Evolutionary conservation across 306 rosid species (phyloP), one percentile per base, ranked within the genome.

Genomic region (Sindora glabra): DNA sequence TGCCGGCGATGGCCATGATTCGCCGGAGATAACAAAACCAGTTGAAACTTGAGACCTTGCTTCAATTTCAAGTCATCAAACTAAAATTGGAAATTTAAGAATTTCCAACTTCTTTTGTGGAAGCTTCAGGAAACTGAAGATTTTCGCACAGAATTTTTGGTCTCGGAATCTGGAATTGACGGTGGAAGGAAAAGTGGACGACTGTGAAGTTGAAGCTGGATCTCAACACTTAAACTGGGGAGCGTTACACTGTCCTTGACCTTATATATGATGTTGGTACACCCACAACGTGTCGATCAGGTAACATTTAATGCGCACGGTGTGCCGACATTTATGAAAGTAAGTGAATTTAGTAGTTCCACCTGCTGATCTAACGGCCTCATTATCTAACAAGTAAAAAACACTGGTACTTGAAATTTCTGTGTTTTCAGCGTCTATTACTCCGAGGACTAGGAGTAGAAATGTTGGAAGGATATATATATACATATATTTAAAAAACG

Each of bases 1-100:
- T 54, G 48, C 59, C 83, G 46, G 76, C 69, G 65, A 83, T 50
- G 62, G 96, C 90, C 97, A 91, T 91, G 68, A 50, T 19, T 4
- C 52, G 45, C 79, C 68, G 66, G 68, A 39, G 65, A 59, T 13
- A 22, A 44, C 33, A 26, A 27, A 26, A 19, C 3, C 39, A 5
- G 3, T 15, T 8, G 27, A 18, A 2, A 63, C 15, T 13, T n/a
- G n/a, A n/a, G n/a, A n/a, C n/a, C n/a, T n/a, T 40, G 23, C 50
- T 58, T 25, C 40, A 27, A 6, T 24, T 45, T 15, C 65, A 45
- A 61, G 48, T 36, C 27, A 34, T 25, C 10, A 6, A 54, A 32
- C 24, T 33, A 37, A 37, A 61, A 34, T 21, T 48, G 67, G 15
- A 30, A 1, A 2, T 29, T 33, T 0, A 13, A 22, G 2, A 41